These are phyloP conservation scores for Malbranchea cinnamomea DNA, from an alignment of 2,329 filamentous ascomycete species.

Conservation along the genomic window DNA sequence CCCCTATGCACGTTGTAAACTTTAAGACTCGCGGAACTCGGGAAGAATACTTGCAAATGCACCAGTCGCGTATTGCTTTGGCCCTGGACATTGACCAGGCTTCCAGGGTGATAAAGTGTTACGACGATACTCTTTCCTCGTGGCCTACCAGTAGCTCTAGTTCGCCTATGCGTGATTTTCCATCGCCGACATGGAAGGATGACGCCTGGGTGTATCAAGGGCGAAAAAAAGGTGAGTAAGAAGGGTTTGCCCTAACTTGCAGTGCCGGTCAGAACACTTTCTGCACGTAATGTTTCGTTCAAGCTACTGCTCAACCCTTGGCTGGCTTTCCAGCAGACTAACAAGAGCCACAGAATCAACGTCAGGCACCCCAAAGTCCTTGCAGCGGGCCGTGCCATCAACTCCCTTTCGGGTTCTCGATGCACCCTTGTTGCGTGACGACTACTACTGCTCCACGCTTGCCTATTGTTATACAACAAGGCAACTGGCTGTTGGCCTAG, in stretches of 20 bases:
- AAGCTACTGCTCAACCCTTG: no score
- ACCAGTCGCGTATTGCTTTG: slow-evolving; percentile 59
- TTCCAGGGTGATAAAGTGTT: slow-evolving; percentile 44
- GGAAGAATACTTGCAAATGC: slow-evolving; percentile 50
- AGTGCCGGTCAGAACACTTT: no score
- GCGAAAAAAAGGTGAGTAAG: background rate
- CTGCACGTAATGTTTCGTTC: no score
- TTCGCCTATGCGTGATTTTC: slow-evolving; percentile 15
- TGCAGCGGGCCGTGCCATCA: slow-evolving; percentile 48
- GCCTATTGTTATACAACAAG: slow-evolving; percentile 65
- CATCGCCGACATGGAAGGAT: slow-evolving; percentile 25
- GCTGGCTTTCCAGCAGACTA: slow-evolving; percentile 2
- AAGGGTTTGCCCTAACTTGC: background rate
- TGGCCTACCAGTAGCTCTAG: slow-evolving; percentile 12
- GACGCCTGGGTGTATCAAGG: slow-evolving; percentile 16
- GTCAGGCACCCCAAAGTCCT: background rate
- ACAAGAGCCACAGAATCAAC: slow-evolving; percentile 1
- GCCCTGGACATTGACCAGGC: slow-evolving; percentile 67
- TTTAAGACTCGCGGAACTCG: slow-evolving; percentile 37
- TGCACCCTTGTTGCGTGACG: slow-evolving; percentile 75
- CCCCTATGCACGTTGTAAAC: slow-evolving; percentile 45
- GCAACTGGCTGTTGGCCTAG: slow-evolving; percentile 71
- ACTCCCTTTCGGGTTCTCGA: slow-evolving; percentile 79
- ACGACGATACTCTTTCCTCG: no score
- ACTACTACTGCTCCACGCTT: slow-evolving; percentile 87